phyloP scores from a whole-genome alignment of 2,329 filamentous ascomycete species.

The Penicillium frequentans region DNA sequence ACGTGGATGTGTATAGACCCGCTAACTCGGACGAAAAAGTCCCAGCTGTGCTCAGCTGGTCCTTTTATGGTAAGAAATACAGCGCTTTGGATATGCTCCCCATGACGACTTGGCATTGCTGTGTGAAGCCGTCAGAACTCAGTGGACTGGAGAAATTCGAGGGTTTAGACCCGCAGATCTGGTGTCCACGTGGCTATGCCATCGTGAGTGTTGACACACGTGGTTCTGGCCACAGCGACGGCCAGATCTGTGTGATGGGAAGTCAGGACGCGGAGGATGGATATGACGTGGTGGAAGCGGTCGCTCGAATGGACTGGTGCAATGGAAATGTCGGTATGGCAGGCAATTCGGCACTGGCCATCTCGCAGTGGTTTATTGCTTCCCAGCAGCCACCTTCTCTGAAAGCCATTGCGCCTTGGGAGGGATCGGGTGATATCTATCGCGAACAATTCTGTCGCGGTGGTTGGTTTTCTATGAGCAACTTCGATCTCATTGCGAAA shows the following conservation, averaged over 20 bases:
- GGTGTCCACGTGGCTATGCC: conserved; percentile 34
- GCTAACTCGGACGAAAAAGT: conserved; percentile 33
- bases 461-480: conserved; percentile 7
- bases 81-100: conserved; percentile 41
- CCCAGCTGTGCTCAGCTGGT: conserved; percentile 48
- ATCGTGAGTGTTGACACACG: conserved; percentile 37
- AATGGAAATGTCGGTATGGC: conserved; percentile 47
- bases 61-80: conserved; percentile 48
- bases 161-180: conserved; percentile 40
- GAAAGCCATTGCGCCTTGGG: conserved; percentile 48
- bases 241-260: conserved; percentile 39
- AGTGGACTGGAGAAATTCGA: conserved; percentile 43
- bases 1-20: conserved; percentile 48
- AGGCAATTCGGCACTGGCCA: conserved; percentile 47
- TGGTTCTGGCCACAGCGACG: conserved; percentile 36
- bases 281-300: conserved; percentile 46
- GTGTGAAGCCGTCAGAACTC: conserved; percentile 29
- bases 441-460: conserved; percentile 44
- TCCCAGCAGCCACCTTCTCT: conserved; percentile 43
- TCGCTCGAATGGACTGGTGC: conserved; percentile 46
- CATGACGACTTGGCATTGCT: conserved; percentile 40
- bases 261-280: conserved; percentile 38
- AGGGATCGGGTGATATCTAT: conserved; percentile 45
- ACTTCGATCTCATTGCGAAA: conserved; percentile 39
- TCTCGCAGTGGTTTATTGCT: conserved; percentile 46